Evolutionary conservation across 345 rosid species (phyloP).

Genomic region (Camelina hispida): DNA sequence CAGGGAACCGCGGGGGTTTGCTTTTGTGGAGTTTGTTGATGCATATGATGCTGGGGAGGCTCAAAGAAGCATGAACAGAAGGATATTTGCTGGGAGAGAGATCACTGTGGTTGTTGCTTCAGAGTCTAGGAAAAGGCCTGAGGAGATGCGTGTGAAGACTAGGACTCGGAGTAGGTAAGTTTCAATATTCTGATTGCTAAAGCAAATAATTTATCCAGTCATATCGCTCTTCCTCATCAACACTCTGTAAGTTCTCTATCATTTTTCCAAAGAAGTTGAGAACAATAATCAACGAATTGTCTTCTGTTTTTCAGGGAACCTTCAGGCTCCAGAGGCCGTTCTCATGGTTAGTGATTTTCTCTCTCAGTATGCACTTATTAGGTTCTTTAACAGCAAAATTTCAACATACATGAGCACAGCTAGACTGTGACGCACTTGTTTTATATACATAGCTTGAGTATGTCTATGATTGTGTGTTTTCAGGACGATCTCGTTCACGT

Average conservation of each 20-base stretch:
- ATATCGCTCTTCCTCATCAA: neutral
- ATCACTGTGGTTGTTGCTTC: slow-evolving; percentile 89
- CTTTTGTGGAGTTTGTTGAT: slow-evolving; percentile 97
- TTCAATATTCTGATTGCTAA: slow-evolving; percentile 2
- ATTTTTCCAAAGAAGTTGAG: slow-evolving; percentile 11
- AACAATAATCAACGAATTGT: neutral
- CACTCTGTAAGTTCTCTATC: neutral
- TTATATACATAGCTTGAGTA: neutral
- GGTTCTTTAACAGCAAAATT: neutral
- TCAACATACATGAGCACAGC: neutral
- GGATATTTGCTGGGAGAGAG: slow-evolving; percentile 83
- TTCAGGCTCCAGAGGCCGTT: slow-evolving; percentile 64
- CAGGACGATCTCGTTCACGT: slow-evolving; percentile 87
- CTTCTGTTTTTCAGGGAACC: slow-evolving; percentile 60
- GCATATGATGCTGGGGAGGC: slow-evolving; percentile 87
- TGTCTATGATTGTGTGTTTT: slow-evolving; percentile 15
- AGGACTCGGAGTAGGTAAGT: slow-evolving; percentile 58
- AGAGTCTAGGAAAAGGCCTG: slow-evolving; percentile 94
- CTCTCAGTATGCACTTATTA: neutral
- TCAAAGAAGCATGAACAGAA: slow-evolving; percentile 87
- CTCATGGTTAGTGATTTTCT: slow-evolving; percentile 61
- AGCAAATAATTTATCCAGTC: neutral
- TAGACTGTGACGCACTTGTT: neutral
- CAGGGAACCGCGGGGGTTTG: slow-evolving; percentile 97
- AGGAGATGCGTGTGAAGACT: slow-evolving; percentile 92